phyloP scores from a whole-genome alignment of 306 rosid species.

The Prunus fruticosa region DNA sequence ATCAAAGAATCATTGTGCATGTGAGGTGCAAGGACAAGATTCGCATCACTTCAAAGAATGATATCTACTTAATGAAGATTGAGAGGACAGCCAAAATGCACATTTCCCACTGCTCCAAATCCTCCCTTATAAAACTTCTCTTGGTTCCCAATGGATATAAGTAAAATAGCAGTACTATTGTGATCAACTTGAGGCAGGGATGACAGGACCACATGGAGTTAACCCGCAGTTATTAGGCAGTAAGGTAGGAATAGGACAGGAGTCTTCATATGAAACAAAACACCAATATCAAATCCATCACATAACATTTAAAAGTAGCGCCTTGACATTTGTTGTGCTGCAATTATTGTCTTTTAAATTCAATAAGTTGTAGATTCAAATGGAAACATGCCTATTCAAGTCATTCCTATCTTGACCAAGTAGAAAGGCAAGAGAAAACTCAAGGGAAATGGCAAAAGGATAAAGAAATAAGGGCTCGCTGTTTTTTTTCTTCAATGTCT shows the following conservation, averaged over 20 bases:
- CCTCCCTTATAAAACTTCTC: too few species aligned
- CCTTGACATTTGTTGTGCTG: background rate
- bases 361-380: too few species aligned
- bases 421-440: background rate
- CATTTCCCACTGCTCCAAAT: too few species aligned
- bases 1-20: background rate
- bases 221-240: background rate
- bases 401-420: background rate
- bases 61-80: background rate
- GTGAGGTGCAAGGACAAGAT: background rate
- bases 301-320: background rate
- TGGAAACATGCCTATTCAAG: background rate
- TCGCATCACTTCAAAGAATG: background rate
- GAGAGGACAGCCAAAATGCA: background rate
- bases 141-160: background rate
- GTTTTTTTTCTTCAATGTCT: background rate
- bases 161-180: too few species aligned
- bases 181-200: too few species aligned
- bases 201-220: too few species aligned
- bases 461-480: background rate
- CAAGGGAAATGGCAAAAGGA: background rate
- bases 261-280: background rate
- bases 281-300: background rate
- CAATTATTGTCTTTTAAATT: background rate
- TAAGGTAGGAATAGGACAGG: background rate